A percentile compares a stretch with the other conserved stretches of the same genome.
phyloP scores from a whole-genome alignment of 2,329 filamentous ascomycete species.

The Colletotrichum aenigma region DNA sequence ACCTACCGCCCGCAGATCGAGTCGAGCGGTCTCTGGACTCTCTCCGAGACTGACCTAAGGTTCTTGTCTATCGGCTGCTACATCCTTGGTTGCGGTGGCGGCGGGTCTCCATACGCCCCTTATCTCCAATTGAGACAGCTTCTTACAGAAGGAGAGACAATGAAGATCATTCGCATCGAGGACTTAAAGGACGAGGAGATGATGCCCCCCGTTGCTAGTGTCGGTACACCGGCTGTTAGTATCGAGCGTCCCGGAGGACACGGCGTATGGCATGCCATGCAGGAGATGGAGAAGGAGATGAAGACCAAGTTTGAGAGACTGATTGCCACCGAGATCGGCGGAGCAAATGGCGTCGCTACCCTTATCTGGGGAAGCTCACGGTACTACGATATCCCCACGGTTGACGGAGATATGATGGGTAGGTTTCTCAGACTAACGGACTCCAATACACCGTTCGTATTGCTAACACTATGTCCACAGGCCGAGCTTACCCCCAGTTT shows the following conservation, averaged over 20 bases:
- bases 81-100: constrained; percentile 27
- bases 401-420: constrained; percentile 45
- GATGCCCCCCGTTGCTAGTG: constrained; percentile 23
- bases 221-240: constrained; percentile 26
- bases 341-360: constrained; percentile 52
- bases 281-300: constrained; percentile 11
- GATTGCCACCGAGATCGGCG: constrained; percentile 47
- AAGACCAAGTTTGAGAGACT: constrained; percentile 13
- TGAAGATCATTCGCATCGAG: constrained; percentile 23
- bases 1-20: constrained; percentile 14
- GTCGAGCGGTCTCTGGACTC: constrained; percentile 19
- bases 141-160: constrained; percentile 20
- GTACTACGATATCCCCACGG: constrained; percentile 35
- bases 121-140: constrained; percentile 24
- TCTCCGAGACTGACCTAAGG: constrained; percentile 25
- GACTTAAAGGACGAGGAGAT: constrained; percentile 24
- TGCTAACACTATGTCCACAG: neutral
- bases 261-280: constrained; percentile 19
- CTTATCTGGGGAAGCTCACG: constrained; percentile 40
- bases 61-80: constrained; percentile 28
- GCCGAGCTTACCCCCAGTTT: constrained; percentile 29
- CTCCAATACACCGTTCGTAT: constrained; percentile 25
- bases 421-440: constrained; percentile 8
- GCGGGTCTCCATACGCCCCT: constrained; percentile 25
- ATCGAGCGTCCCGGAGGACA: constrained; percentile 22